A percentile compares a stretch with the other conserved stretches of the same genome.
phyloP scores from a whole-genome alignment of 2,329 filamentous ascomycete genomes.

The Ophiostoma fasciatum region DNA sequence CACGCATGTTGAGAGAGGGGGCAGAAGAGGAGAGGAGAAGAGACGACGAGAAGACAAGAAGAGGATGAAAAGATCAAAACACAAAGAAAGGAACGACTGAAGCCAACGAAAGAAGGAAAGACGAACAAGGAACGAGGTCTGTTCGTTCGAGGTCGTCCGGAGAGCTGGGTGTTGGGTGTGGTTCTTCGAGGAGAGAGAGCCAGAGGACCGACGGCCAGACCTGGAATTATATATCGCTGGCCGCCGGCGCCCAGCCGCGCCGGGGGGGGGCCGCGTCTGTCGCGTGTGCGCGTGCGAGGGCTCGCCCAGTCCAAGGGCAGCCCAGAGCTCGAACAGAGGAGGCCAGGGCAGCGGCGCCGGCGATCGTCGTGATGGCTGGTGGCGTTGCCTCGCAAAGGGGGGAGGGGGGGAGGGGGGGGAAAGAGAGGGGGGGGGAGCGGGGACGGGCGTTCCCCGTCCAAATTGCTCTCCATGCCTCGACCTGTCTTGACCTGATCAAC shows the following conservation, averaged over 20 bases:
- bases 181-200: no score
- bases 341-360: no score
- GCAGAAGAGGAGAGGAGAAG: neutral
- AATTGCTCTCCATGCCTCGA: no score
- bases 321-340: no score
- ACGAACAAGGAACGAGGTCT: neutral
- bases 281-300: no score
- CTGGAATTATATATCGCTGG: conserved; percentile 6
- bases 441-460: no score
- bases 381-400: no score
- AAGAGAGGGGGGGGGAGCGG: no score
- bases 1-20: conserved; percentile 2
- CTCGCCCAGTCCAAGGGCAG: neutral
- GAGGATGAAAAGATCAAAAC: neutral
- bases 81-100: neutral
- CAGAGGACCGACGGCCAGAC: neutral
- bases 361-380: no score
- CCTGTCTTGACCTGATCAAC: no score
- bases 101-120: neutral
- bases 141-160: neutral
- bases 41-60: neutral
- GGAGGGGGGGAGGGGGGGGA: no score
- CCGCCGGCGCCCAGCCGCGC: neutral
- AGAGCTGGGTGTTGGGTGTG: no score
- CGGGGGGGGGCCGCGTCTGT: neutral